A percentile compares a stretch with the other conserved stretches of the same genome.
Conservation (phyloP, 2,329 filamentous ascomycete genomes). For the Botrytis sinoallii region DNA sequence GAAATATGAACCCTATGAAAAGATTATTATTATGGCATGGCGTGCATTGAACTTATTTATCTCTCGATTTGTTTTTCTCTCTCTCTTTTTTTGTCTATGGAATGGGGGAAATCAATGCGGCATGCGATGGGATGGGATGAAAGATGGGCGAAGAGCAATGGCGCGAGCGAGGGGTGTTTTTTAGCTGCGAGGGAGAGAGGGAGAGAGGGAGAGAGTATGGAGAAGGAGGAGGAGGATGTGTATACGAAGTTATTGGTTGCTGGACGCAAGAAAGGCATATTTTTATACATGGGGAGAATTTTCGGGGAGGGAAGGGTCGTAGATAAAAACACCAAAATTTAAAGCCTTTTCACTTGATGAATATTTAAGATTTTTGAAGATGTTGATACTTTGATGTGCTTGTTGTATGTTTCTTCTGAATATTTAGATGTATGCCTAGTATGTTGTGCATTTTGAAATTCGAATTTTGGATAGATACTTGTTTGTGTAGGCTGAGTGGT, state of each 20-base stretch:
- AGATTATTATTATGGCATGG: neutral
- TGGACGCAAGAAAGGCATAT: neutral
- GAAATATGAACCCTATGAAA: conserved; percentile 7
- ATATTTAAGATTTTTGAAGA: neutral
- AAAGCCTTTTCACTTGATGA: neutral
- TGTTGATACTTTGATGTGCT: neutral
- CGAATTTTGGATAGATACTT: neutral
- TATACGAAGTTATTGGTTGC: conserved; percentile 19
- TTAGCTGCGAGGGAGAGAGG: neutral
- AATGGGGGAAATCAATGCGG: neutral
- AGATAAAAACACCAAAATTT: conserved; percentile 20
- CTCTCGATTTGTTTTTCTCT: neutral
- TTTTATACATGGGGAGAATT: conserved; percentile 21
- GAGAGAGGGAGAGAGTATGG: neutral
- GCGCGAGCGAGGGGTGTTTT: neutral
- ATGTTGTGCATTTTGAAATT: neutral
- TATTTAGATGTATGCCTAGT: neutral
- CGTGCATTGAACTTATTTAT: neutral
- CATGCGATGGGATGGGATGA: neutral
- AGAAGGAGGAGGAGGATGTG: conserved; percentile 17
- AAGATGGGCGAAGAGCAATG: neutral
- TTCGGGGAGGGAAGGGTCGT: conserved; percentile 15
- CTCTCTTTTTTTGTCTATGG: neutral
- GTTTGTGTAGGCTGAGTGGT: neutral
- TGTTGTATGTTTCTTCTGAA: neutral